Percentiles rank a stretch among this genome's conserved stretches.
phyloP scores from a whole-genome alignment of 352 stramenopile genomes.

The Paralagenidium karlingii region DNA sequence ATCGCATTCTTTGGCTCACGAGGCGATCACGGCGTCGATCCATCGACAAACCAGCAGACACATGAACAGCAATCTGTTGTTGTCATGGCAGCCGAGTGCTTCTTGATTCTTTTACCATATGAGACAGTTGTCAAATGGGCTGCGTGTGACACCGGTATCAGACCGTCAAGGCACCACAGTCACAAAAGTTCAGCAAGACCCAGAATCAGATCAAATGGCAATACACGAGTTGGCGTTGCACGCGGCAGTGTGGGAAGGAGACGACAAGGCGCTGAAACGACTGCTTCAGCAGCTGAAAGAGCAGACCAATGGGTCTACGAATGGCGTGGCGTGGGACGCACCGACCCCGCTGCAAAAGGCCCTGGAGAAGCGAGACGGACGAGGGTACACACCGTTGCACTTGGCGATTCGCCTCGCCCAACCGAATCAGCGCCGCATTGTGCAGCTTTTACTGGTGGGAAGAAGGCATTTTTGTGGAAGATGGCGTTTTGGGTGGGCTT shows the following conservation, averaged over 20 bases:
- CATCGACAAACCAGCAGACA: too few relatives aligned
- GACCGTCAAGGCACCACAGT: too few relatives aligned
- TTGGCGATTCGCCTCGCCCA: constrained; percentile 57
- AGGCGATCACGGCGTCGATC: too few relatives aligned
- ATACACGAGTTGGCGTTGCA: constrained; percentile 32
- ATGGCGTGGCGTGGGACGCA: neutral
- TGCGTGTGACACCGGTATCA: too few relatives aligned
- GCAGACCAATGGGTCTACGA: constrained; percentile 2
- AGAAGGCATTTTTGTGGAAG: too few relatives aligned
- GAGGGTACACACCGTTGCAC: constrained; percentile 61
- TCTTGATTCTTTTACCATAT: too few relatives aligned
- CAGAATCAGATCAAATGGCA: too few relatives aligned
- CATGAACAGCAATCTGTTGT: too few relatives aligned
- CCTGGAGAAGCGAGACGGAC: constrained; percentile 37
- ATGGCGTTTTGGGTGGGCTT: neutral
- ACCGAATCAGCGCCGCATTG: constrained; percentile 36
- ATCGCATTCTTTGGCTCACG: too few relatives aligned
- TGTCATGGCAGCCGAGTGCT: too few relatives aligned
- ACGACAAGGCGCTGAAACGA: constrained; percentile 8
- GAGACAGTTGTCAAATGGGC: too few relatives aligned
- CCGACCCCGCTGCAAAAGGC: constrained; percentile 13
- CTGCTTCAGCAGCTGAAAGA: constrained; percentile 1
- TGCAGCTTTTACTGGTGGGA: constrained; percentile 41
- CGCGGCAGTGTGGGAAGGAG: constrained; percentile 58
- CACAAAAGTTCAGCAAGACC: too few relatives aligned